A percentile compares a stretch with the other conserved stretches of the same genome.
Evolutionary conservation across 306 rosid genomes (phyloP).

Genomic region (Malus orientalis): DNA sequence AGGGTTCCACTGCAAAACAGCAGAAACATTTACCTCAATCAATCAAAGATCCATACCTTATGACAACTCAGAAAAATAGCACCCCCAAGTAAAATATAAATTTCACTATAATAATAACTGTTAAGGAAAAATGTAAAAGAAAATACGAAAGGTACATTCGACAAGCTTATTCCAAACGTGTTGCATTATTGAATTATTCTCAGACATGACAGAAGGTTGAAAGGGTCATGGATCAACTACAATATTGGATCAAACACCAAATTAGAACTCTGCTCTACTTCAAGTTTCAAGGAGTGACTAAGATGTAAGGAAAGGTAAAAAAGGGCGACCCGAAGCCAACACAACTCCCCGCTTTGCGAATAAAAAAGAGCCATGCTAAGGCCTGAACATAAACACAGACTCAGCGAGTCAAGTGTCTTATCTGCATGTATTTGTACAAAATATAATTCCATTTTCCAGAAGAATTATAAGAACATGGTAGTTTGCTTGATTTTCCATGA

Average conservation of each 20-base stretch:
- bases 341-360: too few species aligned
- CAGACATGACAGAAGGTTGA: not conserved
- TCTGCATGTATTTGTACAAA: not conserved
- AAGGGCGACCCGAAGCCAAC: too few species aligned
- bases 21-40: constrained; percentile 4
- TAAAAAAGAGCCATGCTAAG: not conserved
- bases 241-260: not conserved
- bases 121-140: not conserved
- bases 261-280: not conserved
- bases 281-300: not conserved
- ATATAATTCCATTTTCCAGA: not conserved
- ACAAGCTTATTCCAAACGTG: not conserved
- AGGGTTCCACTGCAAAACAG: constrained; percentile 53
- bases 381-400: not conserved
- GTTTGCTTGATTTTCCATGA: not conserved
- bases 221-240: not conserved
- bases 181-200: not conserved
- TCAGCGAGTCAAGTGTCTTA: not conserved
- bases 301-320: not conserved
- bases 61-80: constrained; percentile 5
- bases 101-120: not conserved
- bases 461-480: not conserved
- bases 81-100: not conserved
- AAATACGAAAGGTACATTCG: not conserved
- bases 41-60: not conserved